Conservation (phyloP, 768 basidiomycete species). For the Mycena filopes region DNA sequence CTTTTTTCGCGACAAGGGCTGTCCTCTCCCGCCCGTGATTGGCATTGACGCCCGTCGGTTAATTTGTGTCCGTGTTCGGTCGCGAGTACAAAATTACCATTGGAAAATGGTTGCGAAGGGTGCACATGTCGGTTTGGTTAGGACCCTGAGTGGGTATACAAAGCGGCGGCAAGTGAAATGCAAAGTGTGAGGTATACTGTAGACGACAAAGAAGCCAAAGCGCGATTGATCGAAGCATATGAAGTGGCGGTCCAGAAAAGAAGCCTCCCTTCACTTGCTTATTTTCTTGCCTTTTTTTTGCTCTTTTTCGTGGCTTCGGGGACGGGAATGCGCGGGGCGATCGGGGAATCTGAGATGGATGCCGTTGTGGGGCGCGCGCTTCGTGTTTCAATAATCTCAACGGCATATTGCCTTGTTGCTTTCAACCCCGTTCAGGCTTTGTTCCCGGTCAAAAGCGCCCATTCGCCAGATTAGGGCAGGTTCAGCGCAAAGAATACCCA, state of each 20-base stretch:
- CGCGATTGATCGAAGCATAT: slow-evolving; percentile 23
- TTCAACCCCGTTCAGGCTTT: neutral
- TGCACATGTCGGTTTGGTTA: neutral
- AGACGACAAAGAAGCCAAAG: slow-evolving; percentile 15
- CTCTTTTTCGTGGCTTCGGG: neutral
- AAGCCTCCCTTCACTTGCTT: neutral
- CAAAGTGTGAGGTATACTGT: no score
- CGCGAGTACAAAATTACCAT: neutral
- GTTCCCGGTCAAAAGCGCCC: slow-evolving; percentile 13
- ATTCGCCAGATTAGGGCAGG: neutral
- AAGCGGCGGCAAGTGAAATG: no score
- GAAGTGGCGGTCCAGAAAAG: neutral
- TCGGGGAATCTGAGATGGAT: slow-evolving; percentile 19
- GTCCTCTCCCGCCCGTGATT: no score
- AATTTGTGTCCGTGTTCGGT: slow-evolving; percentile 15
- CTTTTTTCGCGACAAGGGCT: slow-evolving; percentile 5
- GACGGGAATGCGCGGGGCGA: neutral
- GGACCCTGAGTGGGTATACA: neutral
- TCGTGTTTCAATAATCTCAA: slow-evolving; percentile 20
- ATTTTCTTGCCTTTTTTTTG: neutral
- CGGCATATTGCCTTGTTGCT: slow-evolving; percentile 8
- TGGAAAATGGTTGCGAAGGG: slow-evolving; percentile 12
- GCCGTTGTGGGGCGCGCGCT: slow-evolving; percentile 7
- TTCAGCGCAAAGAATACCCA: neutral
- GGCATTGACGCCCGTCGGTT: slow-evolving; percentile 8